A percentile compares a stretch with the other conserved stretches of the same genome.
phyloP scores from a whole-genome alignment of 1,284 basidiomycete genomes.

The Rhodotorula sp. region DNA sequence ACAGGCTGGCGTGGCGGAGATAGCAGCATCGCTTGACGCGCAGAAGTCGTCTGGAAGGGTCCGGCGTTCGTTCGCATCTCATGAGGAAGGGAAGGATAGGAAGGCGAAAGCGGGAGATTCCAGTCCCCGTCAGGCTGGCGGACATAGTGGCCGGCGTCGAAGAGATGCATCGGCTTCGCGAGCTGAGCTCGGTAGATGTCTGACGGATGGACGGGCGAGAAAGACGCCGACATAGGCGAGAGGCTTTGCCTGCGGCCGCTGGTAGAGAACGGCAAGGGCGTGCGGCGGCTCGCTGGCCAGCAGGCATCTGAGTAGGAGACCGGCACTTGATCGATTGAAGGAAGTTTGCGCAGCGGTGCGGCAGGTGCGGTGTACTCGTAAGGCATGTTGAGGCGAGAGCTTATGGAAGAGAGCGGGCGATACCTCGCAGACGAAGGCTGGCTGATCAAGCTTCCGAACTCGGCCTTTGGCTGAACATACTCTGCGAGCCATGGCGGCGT shows the following conservation, averaged over 20 bases:
- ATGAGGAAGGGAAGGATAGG: neutral
- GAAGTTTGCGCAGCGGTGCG: neutral
- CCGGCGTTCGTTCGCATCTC: neutral
- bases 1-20: no score
- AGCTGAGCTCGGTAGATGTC: conserved; percentile 2
- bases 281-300: neutral
- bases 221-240: neutral
- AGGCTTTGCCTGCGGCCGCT: neutral
- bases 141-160: neutral
- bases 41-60: neutral
- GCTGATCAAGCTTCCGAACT: no score
- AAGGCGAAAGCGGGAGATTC: neutral
- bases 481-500: neutral
- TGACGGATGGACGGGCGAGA: neutral
- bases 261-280: conserved; percentile 7
- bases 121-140: neutral
- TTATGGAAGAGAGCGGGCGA: no score
- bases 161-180: neutral
- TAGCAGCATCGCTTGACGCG: no score
- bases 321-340: no score
- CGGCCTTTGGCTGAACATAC: neutral
- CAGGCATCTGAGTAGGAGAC: no score
- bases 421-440: no score
- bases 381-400: no score
- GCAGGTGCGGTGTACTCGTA: no score